These are phyloP conservation scores for Omphalotus olearius DNA, from an alignment of 1,284 basidiomycete species.

Conservation along the genomic window DNA sequence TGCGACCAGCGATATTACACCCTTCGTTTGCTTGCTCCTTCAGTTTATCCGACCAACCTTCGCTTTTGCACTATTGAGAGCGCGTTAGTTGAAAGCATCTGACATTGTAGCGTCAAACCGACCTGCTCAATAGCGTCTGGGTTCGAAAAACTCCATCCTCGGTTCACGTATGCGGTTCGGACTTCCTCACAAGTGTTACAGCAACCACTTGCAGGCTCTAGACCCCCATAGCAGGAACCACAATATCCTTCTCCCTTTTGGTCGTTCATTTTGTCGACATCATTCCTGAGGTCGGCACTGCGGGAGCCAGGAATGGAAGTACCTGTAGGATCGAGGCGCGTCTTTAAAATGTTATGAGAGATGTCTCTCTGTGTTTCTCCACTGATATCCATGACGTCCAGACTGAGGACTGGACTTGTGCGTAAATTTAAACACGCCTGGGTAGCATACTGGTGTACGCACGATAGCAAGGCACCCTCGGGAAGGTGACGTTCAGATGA, in stretches of 20 bases:
- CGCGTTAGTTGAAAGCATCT: too few species aligned
- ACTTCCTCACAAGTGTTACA: slow-evolving; percentile 98
- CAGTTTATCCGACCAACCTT: slow-evolving; percentile 94
- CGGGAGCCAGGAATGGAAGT: slow-evolving; percentile 52
- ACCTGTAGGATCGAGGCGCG: slow-evolving; percentile 68
- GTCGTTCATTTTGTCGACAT: slow-evolving; percentile 76
- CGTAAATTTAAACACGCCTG: slow-evolving; percentile 16
- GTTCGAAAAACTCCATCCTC: slow-evolving; percentile 93
- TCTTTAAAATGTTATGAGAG: slow-evolving; percentile 87
- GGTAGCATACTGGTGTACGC: slow-evolving; percentile 26
- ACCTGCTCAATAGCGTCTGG: slow-evolving; percentile 94
- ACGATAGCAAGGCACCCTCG: slow-evolving; percentile 96
- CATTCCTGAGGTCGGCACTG: slow-evolving; percentile 72
- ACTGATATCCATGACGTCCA: slow-evolving; percentile 98
- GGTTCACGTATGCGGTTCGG: slow-evolving; percentile 83
- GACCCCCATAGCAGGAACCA: slow-evolving; percentile 96
- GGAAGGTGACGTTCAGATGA: slow-evolving; percentile 92
- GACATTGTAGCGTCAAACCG: slow-evolving; percentile 19
- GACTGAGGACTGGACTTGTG: slow-evolving; percentile 69
- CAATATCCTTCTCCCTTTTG: slow-evolving; percentile 70
- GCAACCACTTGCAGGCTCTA: slow-evolving; percentile 79
- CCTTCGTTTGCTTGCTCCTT: slow-evolving; percentile 92
- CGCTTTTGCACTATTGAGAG: slow-evolving; percentile 73
- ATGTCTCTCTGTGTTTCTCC: slow-evolving; percentile 92
- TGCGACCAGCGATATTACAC: slow-evolving; percentile 87